Evolutionary conservation across 805 yeast species (phyloP).

Genomic region (Wickerhamiella siamensis): DNA sequence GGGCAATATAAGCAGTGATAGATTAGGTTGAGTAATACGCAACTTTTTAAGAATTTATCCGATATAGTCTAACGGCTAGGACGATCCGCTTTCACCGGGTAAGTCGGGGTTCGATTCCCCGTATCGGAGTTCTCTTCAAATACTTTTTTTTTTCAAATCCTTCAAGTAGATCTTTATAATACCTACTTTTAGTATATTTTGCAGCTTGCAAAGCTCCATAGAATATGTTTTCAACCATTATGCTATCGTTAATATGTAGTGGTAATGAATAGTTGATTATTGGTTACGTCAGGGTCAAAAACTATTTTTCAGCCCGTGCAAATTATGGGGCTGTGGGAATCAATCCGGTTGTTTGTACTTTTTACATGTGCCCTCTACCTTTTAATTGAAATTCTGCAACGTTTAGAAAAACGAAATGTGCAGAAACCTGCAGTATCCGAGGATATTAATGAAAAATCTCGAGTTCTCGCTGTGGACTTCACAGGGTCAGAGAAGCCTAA

Average conservation of each 20-base stretch:
- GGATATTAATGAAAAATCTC: not conserved
- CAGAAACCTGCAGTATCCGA: not conserved
- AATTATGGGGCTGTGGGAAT: constrained; percentile 5
- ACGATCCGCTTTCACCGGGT: constrained; percentile 22
- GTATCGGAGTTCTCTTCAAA: constrained; percentile 18
- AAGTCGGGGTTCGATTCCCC: constrained; percentile 21
- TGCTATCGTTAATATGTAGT: too few species aligned
- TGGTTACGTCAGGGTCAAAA: not conserved
- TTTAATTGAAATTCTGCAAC: constrained; percentile 1
- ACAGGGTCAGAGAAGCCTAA: constrained; percentile 4
- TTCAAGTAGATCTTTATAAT: too few species aligned
- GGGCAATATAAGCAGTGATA: too few species aligned
- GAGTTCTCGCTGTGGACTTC: constrained; percentile 11
- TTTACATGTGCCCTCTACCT: constrained; percentile 1
- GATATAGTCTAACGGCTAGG: constrained; percentile 20
- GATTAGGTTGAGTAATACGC: too few species aligned
- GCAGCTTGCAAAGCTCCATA: too few species aligned
- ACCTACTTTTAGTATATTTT: too few species aligned
- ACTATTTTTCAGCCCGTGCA: not conserved
- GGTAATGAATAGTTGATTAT: not conserved
- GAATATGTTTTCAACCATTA: too few species aligned
- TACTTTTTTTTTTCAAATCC: too few species aligned
- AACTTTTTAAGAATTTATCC: too few species aligned
- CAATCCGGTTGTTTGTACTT: constrained; percentile 4
- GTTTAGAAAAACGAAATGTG: not conserved